Percentiles rank a stretch among this genome's conserved stretches.
Evolutionary conservation across 2,329 filamentous ascomycete species (phyloP).

Genomic region (Thermochaetoides dissita): DNA sequence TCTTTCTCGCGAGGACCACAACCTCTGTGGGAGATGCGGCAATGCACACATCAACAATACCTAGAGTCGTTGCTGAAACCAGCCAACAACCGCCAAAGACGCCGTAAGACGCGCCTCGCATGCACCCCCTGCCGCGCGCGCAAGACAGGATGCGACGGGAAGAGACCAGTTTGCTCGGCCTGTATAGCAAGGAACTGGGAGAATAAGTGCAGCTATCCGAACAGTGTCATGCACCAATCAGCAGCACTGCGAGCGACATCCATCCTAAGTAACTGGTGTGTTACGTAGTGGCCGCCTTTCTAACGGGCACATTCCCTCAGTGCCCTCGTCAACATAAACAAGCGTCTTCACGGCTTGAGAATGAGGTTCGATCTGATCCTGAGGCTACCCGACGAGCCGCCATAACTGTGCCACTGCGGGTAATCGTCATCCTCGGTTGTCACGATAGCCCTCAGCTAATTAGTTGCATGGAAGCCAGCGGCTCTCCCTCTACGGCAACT

Average conservation of each 20-base stretch:
- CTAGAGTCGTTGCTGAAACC: constrained; percentile 6
- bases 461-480: too few species aligned
- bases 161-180: constrained; percentile 9
- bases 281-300: neutral
- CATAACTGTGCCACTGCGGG: too few species aligned
- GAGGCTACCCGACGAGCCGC: too few species aligned
- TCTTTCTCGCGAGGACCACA: too few species aligned
- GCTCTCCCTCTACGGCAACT: too few species aligned
- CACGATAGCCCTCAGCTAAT: too few species aligned
- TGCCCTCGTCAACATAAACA: constrained; percentile 10
- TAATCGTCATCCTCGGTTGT: too few species aligned
- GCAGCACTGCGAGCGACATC: constrained; percentile 7
- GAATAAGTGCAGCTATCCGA: constrained; percentile 11
- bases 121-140: constrained; percentile 12
- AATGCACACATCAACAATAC: constrained; percentile 5
- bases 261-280: neutral
- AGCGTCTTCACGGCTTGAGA: constrained; percentile 10
- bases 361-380: neutral
- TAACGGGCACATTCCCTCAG: neutral
- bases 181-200: constrained; percentile 11
- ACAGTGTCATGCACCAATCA: constrained; percentile 8
- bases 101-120: constrained; percentile 10
- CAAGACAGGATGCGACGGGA: constrained; percentile 14
- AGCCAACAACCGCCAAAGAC: constrained; percentile 6
- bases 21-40: neutral